These are phyloP conservation scores for Trichophaea hybrida DNA, from an alignment of 2,329 filamentous ascomycete species.

Conservation along the genomic window DNA sequence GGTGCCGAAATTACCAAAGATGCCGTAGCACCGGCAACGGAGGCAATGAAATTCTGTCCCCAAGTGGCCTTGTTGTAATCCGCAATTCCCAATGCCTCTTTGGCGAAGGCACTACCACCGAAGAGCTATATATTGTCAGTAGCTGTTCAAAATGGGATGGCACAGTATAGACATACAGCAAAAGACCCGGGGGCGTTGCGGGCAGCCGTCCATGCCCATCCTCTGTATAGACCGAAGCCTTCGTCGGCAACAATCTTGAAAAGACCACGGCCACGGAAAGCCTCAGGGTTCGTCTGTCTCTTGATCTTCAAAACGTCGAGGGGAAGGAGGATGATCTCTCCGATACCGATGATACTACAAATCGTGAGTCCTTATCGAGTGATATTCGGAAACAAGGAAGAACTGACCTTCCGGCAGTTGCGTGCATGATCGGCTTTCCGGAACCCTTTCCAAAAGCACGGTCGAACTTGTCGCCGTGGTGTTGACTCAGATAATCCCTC, in stretches of 20 bases:
- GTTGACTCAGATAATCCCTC: slow-evolving; percentile 66
- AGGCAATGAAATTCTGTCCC: slow-evolving; percentile 95
- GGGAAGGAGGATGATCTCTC: slow-evolving; percentile 87
- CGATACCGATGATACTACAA: slow-evolving; percentile 79
- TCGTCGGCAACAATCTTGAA: slow-evolving; percentile 83
- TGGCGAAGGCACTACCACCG: slow-evolving; percentile 90
- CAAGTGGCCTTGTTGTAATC: slow-evolving; percentile 95
- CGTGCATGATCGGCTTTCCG: slow-evolving; percentile 96
- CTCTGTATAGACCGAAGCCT: slow-evolving; percentile 87
- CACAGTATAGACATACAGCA: slow-evolving; percentile 47
- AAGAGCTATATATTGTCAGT: slow-evolving; percentile 52
- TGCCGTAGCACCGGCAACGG: slow-evolving; percentile 83
- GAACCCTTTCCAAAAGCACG: slow-evolving; percentile 86
- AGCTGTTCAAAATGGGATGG: not conserved
- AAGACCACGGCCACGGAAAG: slow-evolving; percentile 85
- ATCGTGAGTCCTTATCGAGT: not conserved
- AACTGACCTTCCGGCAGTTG: slow-evolving; percentile 70
- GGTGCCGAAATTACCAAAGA: slow-evolving; percentile 94
- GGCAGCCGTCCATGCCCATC: slow-evolving; percentile 94
- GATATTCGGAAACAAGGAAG: not conserved
- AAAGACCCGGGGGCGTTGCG: slow-evolving; percentile 95
- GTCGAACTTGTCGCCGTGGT: slow-evolving; percentile 78
- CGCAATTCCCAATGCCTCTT: slow-evolving; percentile 84
- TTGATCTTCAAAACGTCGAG: slow-evolving; percentile 99
- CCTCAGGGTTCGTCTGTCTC: slow-evolving; percentile 96